Conservation (phyloP, 345 rosid genomes). For the Hypericum androsaemum region DNA sequence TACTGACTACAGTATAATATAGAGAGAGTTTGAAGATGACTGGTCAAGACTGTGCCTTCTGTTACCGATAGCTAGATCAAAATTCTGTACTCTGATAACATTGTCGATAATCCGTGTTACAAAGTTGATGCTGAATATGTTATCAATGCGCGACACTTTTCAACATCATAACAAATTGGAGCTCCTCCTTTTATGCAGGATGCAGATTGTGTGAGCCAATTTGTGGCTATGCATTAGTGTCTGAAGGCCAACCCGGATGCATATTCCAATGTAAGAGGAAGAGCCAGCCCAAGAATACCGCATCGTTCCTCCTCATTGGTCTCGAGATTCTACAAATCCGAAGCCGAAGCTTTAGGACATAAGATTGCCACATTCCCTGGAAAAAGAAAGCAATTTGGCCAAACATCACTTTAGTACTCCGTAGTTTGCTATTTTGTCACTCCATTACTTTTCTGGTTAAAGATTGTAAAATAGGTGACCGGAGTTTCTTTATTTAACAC, state of each 20-base stretch:
- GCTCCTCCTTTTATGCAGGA: slow-evolving; percentile 33
- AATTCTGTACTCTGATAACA: too few relatives aligned
- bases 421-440: too few relatives aligned
- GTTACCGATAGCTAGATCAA: too few relatives aligned
- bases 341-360: slow-evolving; percentile 40
- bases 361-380: too few relatives aligned
- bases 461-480: too few relatives aligned
- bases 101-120: background rate
- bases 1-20: too few relatives aligned
- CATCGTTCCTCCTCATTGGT: slow-evolving; percentile 67
- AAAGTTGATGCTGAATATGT: background rate
- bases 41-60: too few relatives aligned
- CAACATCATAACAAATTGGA: background rate
- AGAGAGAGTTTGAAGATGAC: too few relatives aligned
- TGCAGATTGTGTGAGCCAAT: slow-evolving; percentile 73
- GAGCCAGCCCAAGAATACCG: slow-evolving; percentile 39
- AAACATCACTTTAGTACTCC: too few relatives aligned
- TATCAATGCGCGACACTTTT: background rate
- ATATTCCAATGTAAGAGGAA: slow-evolving; percentile 52
- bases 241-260: slow-evolving; percentile 67
- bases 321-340: slow-evolving; percentile 31
- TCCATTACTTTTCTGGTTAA: too few relatives aligned
- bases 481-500: too few relatives aligned
- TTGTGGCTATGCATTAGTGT: slow-evolving; percentile 75
- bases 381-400: too few relatives aligned